Evolutionary conservation across 116 monocot genomes (phyloP), one percentile per base, ranked within the genome.

Genomic region (Cymodocea nodosa): DNA sequence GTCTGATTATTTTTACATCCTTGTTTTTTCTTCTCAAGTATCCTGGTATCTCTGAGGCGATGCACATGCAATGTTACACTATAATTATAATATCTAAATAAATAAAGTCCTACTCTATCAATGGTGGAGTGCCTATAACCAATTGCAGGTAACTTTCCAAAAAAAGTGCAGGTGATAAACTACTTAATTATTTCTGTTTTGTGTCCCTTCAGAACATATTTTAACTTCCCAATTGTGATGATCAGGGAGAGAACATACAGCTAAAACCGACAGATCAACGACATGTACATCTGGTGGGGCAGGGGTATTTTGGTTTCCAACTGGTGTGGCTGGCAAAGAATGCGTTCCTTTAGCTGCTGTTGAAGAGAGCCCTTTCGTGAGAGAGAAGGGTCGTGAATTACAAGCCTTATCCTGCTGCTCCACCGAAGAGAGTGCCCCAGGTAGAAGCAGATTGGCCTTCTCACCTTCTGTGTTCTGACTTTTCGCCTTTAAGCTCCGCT

Each of bases 321-420:
- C 65, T 35, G 87, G 92, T 0, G 91, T 91, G 6, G 80, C 73
- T 2, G 91, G 91, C 56, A 91, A 72, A 70, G 91, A 91, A 66
- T 78, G 65, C n/a, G 87, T 85, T 64, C 72, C 52, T 51, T 85
- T 87, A 50, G 77, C 67, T 23, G 83, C 79, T 15, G 81, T 22
- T 49, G 81, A 72, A 14, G 73, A 80, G 23, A 92, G 75, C 20
- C 81, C 81, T 68, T 56, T 81, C 4, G 75, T 76, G 52, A 92
- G 58, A 62, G 88, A 92, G 58, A 88, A 81, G 19, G 70, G 23
- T 56, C 81, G 79, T n/a, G 77, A 86, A 15, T 65, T 68, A 23
- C 78, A 76, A 52, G 87, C 62, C 52, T 82, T 87, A 35, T 87
- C 84, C 59, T 74, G 70, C 25, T 75, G 81, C 65, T 72, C 83